A percentile compares a stretch with the other conserved stretches of the same genome.
Evolutionary conservation across 495 filamentous ascomycete genomes (phyloP).

Genomic region (Aspergillus nidulans): DNA sequence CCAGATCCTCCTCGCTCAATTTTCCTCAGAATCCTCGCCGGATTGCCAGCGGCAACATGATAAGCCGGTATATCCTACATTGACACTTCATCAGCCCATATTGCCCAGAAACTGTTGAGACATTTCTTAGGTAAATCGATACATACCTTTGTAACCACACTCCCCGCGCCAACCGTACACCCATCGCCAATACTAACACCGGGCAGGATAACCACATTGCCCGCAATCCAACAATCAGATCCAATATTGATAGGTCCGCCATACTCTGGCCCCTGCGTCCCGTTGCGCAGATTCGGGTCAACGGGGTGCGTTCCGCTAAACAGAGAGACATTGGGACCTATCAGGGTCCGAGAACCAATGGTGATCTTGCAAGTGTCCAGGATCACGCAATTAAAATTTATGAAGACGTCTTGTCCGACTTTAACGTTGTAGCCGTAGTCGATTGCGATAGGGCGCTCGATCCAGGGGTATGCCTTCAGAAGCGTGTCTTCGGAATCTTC

Average conservation of each 20-base stretch:
- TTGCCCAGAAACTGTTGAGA: not conserved
- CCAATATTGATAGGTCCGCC: constrained; percentile 74
- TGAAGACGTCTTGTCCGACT: constrained; percentile 62
- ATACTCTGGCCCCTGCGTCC: constrained; percentile 67
- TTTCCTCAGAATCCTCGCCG: constrained; percentile 56
- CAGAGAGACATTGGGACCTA: constrained; percentile 73
- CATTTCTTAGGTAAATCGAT: no score
- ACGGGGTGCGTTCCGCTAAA: constrained; percentile 72
- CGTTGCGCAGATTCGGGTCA: constrained; percentile 68
- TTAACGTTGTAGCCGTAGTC: constrained; percentile 77
- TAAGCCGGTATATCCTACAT: constrained; percentile 55
- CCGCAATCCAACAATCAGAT: constrained; percentile 88
- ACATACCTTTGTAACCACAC: constrained; percentile 71
- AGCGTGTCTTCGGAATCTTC: constrained; percentile 48
- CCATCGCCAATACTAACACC: constrained; percentile 81
- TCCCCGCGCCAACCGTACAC: constrained; percentile 72
- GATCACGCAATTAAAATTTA: constrained; percentile 73
- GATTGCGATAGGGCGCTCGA: constrained; percentile 63
- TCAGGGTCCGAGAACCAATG: constrained; percentile 72
- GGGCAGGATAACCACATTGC: constrained; percentile 67
- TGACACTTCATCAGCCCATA: not conserved
- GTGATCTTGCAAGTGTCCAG: constrained; percentile 74
- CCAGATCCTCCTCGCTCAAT: constrained; percentile 21
- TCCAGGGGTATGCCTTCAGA: constrained; percentile 57
- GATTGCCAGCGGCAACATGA: constrained; percentile 63